Evolutionary conservation across 2,329 filamentous ascomycete species (phyloP), one percentile per base, ranked within the genome.

Genomic region (Ascochyta pisi): DNA sequence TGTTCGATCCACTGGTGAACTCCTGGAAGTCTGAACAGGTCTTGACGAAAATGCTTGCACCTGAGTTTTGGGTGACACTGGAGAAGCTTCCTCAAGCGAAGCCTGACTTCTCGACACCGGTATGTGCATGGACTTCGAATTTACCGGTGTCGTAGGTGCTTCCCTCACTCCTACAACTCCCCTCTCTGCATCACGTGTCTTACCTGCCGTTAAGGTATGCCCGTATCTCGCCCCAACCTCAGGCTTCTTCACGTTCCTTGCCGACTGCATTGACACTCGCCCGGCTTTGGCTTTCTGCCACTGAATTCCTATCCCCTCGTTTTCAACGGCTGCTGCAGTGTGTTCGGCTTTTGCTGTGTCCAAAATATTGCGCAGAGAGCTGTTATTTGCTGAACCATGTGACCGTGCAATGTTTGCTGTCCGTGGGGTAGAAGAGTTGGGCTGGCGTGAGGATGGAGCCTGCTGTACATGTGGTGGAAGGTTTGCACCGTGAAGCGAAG

Each of bases 181-280:
- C 31, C 10, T 42, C 16, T 26, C 24, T 19, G 24, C 10, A n/a
- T 6, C 15, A 24, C 12, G 19, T 15, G n/a, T 15, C 22, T 31
- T 48, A 19, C 26, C 31, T 6, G 38, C 15, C 5, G 23, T 31
- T 19, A 54, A 24, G 0, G 38, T 48, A 48, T 48, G 43, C 0
- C 38, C 31, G 24, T 38, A 48, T 6, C 44, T 23, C 6, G 50
- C 31, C 13, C 50, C 50, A 12, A 43, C 33, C 22, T 41, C 44
- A n/a, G 44, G 44, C 15, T 24, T 54, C 2, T 33, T 23, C 23
- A 34, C 6, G 0, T 26, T 23, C 19, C 33, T 48, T 10, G 22
- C 8, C 8, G 37, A 23, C 16, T 8, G 29, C 10, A 37, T 23
- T 2, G 38, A 29, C n/a, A 9, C 13, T n/a, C 31, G 24, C 24